Evolutionary conservation across 192 early-diverging fungal species (phyloP).

Genomic region (Piromyces finnis): DNA sequence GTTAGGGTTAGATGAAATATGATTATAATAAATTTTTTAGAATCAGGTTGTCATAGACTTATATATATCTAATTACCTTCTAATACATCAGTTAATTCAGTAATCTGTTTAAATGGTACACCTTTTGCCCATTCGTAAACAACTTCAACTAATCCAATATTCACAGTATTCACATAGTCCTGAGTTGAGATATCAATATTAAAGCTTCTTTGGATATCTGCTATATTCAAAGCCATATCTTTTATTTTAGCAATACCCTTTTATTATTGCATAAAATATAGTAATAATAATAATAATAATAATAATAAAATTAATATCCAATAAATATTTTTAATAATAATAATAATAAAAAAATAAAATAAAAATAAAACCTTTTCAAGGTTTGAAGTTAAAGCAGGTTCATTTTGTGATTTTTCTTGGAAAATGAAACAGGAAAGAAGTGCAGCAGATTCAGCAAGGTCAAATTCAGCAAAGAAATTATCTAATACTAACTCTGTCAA

Average conservation of each 20-base stretch:
- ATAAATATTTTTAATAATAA: neutral
- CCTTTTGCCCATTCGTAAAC: constrained; percentile 97
- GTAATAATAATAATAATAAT: no score
- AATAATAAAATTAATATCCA: neutral
- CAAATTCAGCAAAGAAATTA: constrained; percentile 74
- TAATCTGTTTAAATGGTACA: constrained; percentile 78
- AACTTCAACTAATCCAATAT: constrained; percentile 85
- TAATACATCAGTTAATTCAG: constrained; percentile 76
- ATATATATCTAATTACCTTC: no score
- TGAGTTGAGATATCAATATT: constrained; percentile 29
- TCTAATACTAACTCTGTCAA: constrained; percentile 88
- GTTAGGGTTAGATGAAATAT: no score
- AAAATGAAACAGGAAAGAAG: constrained; percentile 88
- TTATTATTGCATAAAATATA: neutral
- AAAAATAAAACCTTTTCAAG: constrained; percentile 18
- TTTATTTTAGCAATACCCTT: constrained; percentile 37
- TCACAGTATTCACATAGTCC: neutral
- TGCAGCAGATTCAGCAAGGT: constrained; percentile 84
- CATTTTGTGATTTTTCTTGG: constrained; percentile 63
- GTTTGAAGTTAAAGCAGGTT: constrained; percentile 43
- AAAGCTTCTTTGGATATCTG: constrained; percentile 46
- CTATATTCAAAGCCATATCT: constrained; percentile 48
- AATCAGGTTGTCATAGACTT: no score
- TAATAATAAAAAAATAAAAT: neutral
- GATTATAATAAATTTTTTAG: no score